These are phyloP conservation scores for Solanum virginianum DNA, from an alignment of 257 asterid genomes.

Conservation along the genomic window DNA sequence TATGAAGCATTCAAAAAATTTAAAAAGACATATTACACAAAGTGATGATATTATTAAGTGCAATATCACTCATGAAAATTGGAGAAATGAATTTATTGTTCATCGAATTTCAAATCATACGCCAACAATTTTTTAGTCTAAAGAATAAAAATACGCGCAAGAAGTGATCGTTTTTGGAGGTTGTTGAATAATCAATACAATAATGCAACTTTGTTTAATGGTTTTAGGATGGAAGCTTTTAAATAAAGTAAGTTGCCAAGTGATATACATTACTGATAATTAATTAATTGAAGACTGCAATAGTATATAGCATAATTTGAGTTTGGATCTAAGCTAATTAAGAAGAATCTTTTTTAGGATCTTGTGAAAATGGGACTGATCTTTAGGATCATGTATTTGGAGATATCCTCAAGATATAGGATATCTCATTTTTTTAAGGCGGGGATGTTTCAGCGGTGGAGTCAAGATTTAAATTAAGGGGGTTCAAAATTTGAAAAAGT, in stretches of 20 bases:
- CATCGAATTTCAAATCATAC: background rate
- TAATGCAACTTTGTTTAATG: background rate
- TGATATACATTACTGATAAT: background rate
- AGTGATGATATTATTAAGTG: background rate
- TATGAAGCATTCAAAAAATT: background rate
- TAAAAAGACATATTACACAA: background rate
- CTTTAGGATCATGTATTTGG: background rate
- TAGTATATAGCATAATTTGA: background rate
- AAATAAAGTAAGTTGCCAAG: background rate
- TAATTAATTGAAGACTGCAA: background rate
- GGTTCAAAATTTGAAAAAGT: no score
- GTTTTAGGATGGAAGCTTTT: background rate
- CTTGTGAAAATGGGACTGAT: background rate
- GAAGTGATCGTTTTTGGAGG: background rate
- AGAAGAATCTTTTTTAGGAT: background rate
- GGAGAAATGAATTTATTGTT: background rate
- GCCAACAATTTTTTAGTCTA: background rate
- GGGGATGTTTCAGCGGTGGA: no score
- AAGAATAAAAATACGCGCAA: no score
- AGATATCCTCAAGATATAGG: background rate
- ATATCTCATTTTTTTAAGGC: background rate
- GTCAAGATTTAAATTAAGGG: no score
- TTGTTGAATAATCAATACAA: no score
- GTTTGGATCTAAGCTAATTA: background rate
- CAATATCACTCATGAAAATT: background rate